Evolutionary conservation across 768 basidiomycete species (phyloP), one percentile per base, ranked within the genome.

Genomic region (Boletus eberwhitei): DNA sequence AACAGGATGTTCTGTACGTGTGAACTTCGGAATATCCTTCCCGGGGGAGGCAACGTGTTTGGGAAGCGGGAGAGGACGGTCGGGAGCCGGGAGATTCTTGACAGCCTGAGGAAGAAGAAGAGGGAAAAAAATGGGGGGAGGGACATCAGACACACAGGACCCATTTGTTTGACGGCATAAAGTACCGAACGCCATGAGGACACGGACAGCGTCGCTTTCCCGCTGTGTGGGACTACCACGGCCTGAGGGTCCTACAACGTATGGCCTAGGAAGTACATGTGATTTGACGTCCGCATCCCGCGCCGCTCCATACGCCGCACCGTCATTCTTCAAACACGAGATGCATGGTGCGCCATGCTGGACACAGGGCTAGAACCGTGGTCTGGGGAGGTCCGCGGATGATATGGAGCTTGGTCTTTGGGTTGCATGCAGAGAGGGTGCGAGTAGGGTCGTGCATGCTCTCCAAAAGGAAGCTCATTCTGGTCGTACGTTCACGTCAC

Each of bases 331-430:
- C 50, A 37, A 53, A 52, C 37, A 52, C 39, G 48, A 57, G 56
- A 61, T 40, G 46, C 4, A 53, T 57, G 34, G 63, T 62, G 47
- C 37, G 34, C 58, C 54, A 59, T 21, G 35, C 24, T 55, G 50
- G 46, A 44, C 42, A 42, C 32, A 43, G 36, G 24, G 56, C 56
- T 36, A 50, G 63, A 36, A 58, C 48, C 37, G 60, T 38, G 16
- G 52, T 53, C 43, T 43, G 35, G n/a, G 51, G 52, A 54, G 57
- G 57, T 60, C 59, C 68, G 59, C 63, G 63, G 58, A 59, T 16
- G 56, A 60, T 39, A 48, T 48, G 65, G 56, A 59, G 35, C 52
- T 54, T 66, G 50, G 53, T 52, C 50, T 43, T 50, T 50, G 60
- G 43, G 45, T 60, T 62, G 24, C 54, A 50, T 7, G 34, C 46